phyloP scores from a whole-genome alignment of 352 stramenopile species.

The Pilasporangium apinafurcum region DNA sequence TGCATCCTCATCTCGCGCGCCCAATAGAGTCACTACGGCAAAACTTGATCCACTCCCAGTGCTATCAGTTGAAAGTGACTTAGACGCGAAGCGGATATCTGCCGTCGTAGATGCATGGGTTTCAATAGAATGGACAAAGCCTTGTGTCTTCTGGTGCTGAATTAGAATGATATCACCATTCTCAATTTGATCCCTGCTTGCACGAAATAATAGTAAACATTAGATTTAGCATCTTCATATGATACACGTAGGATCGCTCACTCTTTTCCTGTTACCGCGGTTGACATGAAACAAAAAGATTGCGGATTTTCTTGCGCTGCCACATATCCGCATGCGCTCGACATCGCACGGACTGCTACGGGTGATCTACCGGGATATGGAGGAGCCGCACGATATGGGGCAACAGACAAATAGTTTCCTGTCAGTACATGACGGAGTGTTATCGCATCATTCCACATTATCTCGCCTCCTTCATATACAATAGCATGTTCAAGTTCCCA shows the following conservation, averaged over 20 bases:
- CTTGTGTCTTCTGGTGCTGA: conserved; percentile 36
- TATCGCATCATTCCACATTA: conserved; percentile 45
- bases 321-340: conserved; percentile 15
- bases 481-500: conserved; percentile 55
- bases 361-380: conserved; percentile 13
- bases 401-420: conserved; percentile 50
- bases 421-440: conserved; percentile 49
- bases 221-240: neutral
- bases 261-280: conserved; percentile 43
- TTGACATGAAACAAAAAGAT: conserved; percentile 51
- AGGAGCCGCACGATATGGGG: conserved; percentile 3
- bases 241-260: conserved; percentile 10
- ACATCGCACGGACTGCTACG: conserved; percentile 1
- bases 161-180: conserved; percentile 51
- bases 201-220: neutral
- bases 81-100: conserved; percentile 57
- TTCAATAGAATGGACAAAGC: conserved; percentile 63
- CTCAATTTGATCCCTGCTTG: conserved; percentile 29
- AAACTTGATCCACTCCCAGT: conserved; percentile 22
- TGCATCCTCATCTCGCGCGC: conserved; percentile 58
- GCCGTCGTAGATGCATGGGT: conserved; percentile 57
- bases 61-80: conserved; percentile 24
- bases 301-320: conserved; percentile 35
- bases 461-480: conserved; percentile 43
- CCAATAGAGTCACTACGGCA: conserved; percentile 34